phyloP scores from a whole-genome alignment of 441 rosid genomes.

The Syzygium malaccense region DNA sequence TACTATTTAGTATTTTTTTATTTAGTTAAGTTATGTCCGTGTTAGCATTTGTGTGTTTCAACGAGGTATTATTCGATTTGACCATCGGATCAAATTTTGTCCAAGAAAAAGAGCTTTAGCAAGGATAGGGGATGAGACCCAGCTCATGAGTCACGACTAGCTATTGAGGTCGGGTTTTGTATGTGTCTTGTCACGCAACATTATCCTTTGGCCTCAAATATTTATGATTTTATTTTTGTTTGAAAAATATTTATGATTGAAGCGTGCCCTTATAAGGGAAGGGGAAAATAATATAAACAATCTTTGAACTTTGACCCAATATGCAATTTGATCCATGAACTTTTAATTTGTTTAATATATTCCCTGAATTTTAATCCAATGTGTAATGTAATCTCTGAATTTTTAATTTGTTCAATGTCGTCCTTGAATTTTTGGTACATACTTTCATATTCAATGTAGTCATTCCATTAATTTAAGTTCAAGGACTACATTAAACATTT shows the following conservation, averaged over 20 bases:
- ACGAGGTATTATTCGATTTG: not conserved
- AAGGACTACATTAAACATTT: too few relatives aligned
- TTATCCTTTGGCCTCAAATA: not conserved
- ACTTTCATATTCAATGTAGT: too few relatives aligned
- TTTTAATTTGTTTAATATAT: too few relatives aligned
- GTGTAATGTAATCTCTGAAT: too few relatives aligned
- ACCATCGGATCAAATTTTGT: not conserved
- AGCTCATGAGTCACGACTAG: not conserved
- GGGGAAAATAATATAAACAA: too few relatives aligned
- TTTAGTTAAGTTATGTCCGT: not conserved
- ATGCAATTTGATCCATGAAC: too few relatives aligned
- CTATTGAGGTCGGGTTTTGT: not conserved
- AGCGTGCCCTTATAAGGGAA: not conserved
- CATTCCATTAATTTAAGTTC: too few relatives aligned
- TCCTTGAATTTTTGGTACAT: too few relatives aligned
- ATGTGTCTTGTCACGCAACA: not conserved
- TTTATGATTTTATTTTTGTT: not conserved
- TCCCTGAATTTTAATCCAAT: too few relatives aligned
- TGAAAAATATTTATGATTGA: not conserved
- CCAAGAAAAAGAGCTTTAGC: not conserved
- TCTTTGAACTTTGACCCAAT: rapidly evolving
- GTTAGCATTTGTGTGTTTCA: rapidly evolving
- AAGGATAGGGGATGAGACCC: not conserved
- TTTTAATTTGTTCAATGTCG: too few relatives aligned
- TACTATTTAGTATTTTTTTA: not conserved